phyloP scores from a whole-genome alignment of 345 rosid genomes.

The Eucalyptus globulus region DNA sequence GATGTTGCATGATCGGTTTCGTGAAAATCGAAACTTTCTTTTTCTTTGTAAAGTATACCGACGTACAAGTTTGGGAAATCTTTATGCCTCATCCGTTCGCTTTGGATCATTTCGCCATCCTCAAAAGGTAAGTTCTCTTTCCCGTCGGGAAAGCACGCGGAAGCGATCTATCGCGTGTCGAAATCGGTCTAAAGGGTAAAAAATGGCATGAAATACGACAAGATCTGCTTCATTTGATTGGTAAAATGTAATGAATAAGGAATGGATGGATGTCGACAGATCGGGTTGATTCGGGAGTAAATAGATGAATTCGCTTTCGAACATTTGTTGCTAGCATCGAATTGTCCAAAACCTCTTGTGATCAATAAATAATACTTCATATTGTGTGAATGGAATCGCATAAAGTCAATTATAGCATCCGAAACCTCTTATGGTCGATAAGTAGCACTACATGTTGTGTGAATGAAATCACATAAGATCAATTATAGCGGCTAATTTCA shows the following conservation, averaged over 20 bases:
- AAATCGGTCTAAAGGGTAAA: rapidly evolving
- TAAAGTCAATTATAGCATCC: not conserved
- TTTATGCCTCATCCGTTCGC: not conserved
- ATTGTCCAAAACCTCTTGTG: rapidly evolving
- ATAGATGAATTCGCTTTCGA: not conserved
- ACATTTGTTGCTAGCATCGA: not conserved
- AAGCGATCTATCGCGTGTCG: too few species aligned
- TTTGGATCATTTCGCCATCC: not conserved
- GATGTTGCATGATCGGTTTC: not conserved
- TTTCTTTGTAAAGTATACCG: not conserved
- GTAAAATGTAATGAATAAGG: not conserved
- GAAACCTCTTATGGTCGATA: rapidly evolving
- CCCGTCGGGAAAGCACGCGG: not conserved
- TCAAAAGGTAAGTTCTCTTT: not conserved
- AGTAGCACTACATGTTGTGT: too few species aligned
- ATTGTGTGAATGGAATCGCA: too few species aligned
- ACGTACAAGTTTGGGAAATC: not conserved
- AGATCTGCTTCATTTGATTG: not conserved
- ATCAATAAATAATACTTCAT: too few species aligned
- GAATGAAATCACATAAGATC: too few species aligned
- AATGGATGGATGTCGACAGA: rapidly evolving
- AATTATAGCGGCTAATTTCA: not conserved
- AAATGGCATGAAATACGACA: not conserved
- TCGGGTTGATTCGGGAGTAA: rapidly evolving
- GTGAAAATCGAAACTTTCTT: not conserved